Percentiles rank a stretch among this genome's conserved stretches.
Evolutionary conservation across 1,139 yeast genomes (phyloP).

Genomic region (Saccharomyces hybrid): DNA sequence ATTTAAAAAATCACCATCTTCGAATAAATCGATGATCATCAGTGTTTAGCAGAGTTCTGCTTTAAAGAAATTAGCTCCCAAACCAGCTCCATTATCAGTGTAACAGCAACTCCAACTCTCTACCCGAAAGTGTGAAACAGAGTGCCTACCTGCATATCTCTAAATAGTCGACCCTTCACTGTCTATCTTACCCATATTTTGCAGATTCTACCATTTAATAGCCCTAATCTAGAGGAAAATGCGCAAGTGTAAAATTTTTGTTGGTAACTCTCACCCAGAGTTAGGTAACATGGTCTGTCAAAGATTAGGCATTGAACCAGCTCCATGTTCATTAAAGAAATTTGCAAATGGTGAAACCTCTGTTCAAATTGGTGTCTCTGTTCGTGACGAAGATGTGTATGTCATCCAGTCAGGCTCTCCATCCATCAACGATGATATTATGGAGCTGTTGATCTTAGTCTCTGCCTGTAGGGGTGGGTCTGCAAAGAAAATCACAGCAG

Average conservation of each 20-base stretch:
- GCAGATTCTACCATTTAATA: background rate
- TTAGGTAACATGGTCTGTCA: constrained; percentile 85
- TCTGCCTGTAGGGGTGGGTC: constrained; percentile 97
- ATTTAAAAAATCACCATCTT: background rate
- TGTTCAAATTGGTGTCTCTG: constrained; percentile 89
- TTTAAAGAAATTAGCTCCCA: background rate
- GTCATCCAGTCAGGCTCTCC: constrained; percentile 91
- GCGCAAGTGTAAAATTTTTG: constrained; percentile 96
- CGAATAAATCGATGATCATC: background rate
- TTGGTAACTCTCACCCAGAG: constrained; percentile 94
- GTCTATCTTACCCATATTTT: background rate
- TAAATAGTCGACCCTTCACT: background rate
- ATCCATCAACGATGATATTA: constrained; percentile 84
- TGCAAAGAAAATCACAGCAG: constrained; percentile 94
- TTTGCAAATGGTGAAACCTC: constrained; percentile 97
- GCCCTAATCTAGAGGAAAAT: constrained; percentile 34
- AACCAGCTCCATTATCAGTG: background rate
- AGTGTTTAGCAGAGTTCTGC: background rate
- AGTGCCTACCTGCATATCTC: background rate
- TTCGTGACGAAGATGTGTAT: constrained; percentile 93
- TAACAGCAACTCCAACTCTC: background rate
- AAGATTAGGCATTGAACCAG: constrained; percentile 88
- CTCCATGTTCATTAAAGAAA: constrained; percentile 82
- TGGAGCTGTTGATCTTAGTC: constrained; percentile 88
- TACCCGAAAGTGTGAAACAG: background rate